A percentile compares a stretch with the other conserved stretches of the same genome.
Evolutionary conservation across 805 yeast species (phyloP).

Genomic region (Candida patagonica): DNA sequence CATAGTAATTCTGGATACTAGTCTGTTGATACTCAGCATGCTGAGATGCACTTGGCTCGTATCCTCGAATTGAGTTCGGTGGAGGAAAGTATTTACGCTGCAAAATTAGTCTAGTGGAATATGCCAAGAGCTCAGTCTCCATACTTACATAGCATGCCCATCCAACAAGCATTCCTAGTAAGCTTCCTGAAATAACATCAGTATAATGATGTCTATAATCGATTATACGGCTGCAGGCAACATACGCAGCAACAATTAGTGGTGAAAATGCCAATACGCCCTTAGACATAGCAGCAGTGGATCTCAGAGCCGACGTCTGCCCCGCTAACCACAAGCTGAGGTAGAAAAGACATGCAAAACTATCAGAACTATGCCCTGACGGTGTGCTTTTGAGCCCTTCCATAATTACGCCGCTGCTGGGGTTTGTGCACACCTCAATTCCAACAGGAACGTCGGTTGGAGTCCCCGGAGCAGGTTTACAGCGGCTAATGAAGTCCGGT

Average conservation of each 20-base stretch:
- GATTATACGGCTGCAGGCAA: slow-evolving; percentile 76
- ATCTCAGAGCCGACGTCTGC: slow-evolving; percentile 36
- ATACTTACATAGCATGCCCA: slow-evolving; percentile 29
- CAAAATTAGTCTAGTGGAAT: neutral
- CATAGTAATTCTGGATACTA: neutral
- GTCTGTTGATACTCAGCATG: neutral
- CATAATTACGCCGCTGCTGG: slow-evolving; percentile 22
- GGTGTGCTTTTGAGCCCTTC: slow-evolving; percentile 54
- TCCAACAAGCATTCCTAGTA: slow-evolving; percentile 56
- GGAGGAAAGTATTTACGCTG: slow-evolving; percentile 16
- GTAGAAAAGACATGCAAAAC: slow-evolving; percentile 43
- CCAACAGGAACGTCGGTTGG: slow-evolving; percentile 32
- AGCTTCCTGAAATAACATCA: slow-evolving; percentile 68
- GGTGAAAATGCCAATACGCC: slow-evolving; percentile 15
- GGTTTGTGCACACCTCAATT: slow-evolving; percentile 29
- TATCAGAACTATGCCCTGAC: slow-evolving; percentile 46
- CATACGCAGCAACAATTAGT: slow-evolving; percentile 54
- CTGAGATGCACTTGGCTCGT: slow-evolving; percentile 11
- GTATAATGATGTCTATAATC: slow-evolving; percentile 92
- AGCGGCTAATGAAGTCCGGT: slow-evolving; percentile 86
- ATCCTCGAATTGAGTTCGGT: slow-evolving; percentile 9
- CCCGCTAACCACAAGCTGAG: slow-evolving; percentile 41
- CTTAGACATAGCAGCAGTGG: slow-evolving; percentile 21
- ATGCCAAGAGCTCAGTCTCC: neutral
- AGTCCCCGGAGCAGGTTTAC: slow-evolving; percentile 55